These are phyloP conservation scores for Citrullus colocynthis DNA, from an alignment of 306 rosid species.

Conservation along the genomic window DNA sequence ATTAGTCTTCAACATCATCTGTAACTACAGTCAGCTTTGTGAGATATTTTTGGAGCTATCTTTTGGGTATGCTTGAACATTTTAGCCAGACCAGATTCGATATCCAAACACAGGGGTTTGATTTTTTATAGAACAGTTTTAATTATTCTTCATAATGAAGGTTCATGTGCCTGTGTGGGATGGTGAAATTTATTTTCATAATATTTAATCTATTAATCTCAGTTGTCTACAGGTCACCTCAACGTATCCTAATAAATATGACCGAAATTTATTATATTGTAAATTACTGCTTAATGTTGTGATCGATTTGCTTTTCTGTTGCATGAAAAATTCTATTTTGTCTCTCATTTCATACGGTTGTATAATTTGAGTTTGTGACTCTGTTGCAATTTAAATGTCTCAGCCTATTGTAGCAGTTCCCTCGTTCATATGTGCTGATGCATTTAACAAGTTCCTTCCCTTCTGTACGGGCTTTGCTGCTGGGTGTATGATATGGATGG, in stretches of 20 bases:
- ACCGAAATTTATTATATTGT: background rate
- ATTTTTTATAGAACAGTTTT: background rate
- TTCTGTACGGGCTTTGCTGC: slow-evolving; percentile 99
- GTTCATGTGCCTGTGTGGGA: background rate
- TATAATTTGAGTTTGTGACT: background rate
- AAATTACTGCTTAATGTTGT: background rate
- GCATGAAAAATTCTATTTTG: background rate
- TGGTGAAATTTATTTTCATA: background rate
- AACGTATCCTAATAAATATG: background rate
- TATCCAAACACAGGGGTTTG: background rate
- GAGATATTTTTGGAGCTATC: background rate
- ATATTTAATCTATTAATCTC: background rate
- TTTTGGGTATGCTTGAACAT: background rate
- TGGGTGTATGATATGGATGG: slow-evolving; percentile 99
- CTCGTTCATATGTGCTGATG: slow-evolving; percentile 93
- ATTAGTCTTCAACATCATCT: background rate
- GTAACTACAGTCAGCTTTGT: background rate
- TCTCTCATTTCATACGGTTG: background rate
- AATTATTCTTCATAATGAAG: background rate
- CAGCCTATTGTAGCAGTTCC: slow-evolving; percentile 99
- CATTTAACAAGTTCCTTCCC: slow-evolving; percentile 90
- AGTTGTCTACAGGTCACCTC: background rate
- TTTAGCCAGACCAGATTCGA: background rate
- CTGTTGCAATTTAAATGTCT: slow-evolving; percentile 10
- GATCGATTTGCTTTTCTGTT: background rate